phyloP scores from a whole-genome alignment of 2,329 filamentous ascomycete genomes.

The Trichoderma gracile region DNA sequence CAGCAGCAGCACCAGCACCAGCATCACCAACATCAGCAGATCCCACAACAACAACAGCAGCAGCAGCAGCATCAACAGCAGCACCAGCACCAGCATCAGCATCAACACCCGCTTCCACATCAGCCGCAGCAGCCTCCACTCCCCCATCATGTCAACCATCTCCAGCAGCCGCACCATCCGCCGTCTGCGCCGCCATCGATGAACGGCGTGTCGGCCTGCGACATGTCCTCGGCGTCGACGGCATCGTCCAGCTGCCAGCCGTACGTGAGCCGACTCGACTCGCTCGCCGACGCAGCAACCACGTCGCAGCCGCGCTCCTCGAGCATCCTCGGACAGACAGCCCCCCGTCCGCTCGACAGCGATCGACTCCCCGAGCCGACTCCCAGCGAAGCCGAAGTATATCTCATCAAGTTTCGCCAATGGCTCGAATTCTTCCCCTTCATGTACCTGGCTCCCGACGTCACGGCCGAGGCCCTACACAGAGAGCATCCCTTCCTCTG shows the following conservation, averaged over 20 bases:
- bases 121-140: conserved; percentile 22
- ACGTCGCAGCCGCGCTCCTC: conserved; percentile 30
- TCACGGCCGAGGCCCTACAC: conserved; percentile 43
- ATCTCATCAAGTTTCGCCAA: conserved; percentile 45
- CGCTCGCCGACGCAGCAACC: conserved; percentile 41
- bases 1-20: conserved; percentile 26
- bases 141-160: conserved; percentile 13
- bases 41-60: conserved; percentile 18
- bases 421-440: conserved; percentile 49
- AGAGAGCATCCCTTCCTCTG: conserved; percentile 51
- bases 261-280: conserved; percentile 40
- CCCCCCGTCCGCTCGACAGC: conserved; percentile 25
- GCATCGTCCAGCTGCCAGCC: conserved; percentile 17
- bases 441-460: conserved; percentile 42
- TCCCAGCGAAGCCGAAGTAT: conserved; percentile 41
- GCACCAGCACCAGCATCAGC: not conserved
- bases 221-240: conserved; percentile 3
- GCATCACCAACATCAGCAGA: conserved; percentile 11
- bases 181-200: conserved; percentile 26
- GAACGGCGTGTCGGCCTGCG: not conserved
- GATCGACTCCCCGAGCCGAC: conserved; percentile 36
- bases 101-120: not conserved
- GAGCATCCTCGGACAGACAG: not conserved
- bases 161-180: conserved; percentile 20
- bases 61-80: not conserved